Conservation (phyloP, 768 basidiomycete species). For the Suillus variegatus region DNA sequence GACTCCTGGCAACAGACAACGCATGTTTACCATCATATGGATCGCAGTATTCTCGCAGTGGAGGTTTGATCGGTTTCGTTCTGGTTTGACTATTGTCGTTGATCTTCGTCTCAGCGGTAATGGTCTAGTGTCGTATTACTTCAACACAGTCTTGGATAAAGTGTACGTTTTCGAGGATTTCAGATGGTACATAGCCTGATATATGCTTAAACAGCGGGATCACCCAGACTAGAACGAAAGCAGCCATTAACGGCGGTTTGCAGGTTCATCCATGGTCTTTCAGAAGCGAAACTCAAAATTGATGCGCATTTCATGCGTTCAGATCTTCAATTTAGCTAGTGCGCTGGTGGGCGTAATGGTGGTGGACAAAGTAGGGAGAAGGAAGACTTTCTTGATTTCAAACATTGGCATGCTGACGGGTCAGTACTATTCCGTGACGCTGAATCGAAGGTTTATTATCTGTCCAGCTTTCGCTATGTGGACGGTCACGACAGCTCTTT, state of each 20-base stretch:
- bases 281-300: background rate
- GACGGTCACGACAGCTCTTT: conserved; percentile 51
- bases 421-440: conserved; percentile 26
- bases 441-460: background rate
- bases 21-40: conserved; percentile 67
- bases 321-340: conserved; percentile 65
- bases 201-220: conserved; percentile 41
- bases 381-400: conserved; percentile 66
- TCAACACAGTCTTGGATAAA: conserved; percentile 63
- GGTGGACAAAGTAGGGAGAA: conserved; percentile 67
- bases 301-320: background rate
- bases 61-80: conserved; percentile 44
- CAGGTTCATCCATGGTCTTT: conserved; percentile 39
- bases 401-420: conserved; percentile 60
- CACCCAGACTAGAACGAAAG: conserved; percentile 50
- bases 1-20: conserved; percentile 66
- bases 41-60: conserved; percentile 77
- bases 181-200: background rate
- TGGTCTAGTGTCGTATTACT: conserved; percentile 73
- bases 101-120: conserved; percentile 48
- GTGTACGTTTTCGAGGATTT: conserved; percentile 27
- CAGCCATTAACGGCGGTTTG: conserved; percentile 62
- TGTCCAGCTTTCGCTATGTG: conserved; percentile 54
- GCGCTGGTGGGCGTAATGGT: conserved; percentile 64
- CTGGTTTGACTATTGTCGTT: background rate